Evolutionary conservation across 179 eudicot genomes (phyloP).

Genomic region (Vitellaria paradoxa): DNA sequence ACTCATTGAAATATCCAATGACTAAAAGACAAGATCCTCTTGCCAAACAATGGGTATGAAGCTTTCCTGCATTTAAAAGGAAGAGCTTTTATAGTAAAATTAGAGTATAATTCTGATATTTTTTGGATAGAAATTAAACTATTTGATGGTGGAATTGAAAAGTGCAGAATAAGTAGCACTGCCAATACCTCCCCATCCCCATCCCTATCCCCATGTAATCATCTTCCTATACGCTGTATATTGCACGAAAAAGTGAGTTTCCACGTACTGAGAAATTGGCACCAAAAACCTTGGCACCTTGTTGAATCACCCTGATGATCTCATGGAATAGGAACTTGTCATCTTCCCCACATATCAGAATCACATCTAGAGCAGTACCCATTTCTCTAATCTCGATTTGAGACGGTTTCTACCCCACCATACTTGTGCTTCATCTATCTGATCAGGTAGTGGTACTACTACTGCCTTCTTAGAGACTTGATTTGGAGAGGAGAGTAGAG

Average conservation of each 20-base stretch:
- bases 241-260: conserved; percentile 37
- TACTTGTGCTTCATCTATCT: conserved; percentile 46
- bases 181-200: no score
- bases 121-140: no score
- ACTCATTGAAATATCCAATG: no score
- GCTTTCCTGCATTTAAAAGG: no score
- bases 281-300: conserved; percentile 50
- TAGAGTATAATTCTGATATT: no score
- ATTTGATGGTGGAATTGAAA: no score
- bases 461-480: conserved; percentile 19
- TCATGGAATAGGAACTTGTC: conserved; percentile 40
- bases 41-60: no score
- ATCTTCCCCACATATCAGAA: conserved; percentile 39
- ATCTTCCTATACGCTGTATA: conserved; percentile 33
- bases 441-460: conserved; percentile 31
- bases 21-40: no score
- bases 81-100: no score
- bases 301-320: conserved; percentile 39
- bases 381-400: conserved; percentile 40
- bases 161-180: no score
- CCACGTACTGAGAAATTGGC: conserved; percentile 48
- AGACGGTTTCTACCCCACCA: no score
- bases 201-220: conserved; percentile 38
- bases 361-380: conserved; percentile 36
- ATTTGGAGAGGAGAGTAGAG: conserved; percentile 29